These are phyloP conservation scores for Penicillium coprophilum DNA, from an alignment of 495 filamentous ascomycete genomes.

Conservation along the genomic window DNA sequence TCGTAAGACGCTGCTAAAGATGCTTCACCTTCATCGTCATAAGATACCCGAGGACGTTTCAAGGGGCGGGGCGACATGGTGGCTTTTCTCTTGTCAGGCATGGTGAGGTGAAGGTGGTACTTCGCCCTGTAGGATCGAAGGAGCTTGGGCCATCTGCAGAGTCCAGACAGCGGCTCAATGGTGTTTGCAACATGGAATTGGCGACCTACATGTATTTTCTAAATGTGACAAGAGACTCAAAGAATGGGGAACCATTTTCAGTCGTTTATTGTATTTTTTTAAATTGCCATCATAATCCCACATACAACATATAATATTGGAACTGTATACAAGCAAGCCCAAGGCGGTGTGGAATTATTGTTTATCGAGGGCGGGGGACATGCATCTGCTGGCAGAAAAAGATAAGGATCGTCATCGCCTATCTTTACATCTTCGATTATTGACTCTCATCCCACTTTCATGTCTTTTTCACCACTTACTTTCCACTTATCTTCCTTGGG, in stretches of 20 bases:
- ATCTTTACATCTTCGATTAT: background rate
- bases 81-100: conserved; percentile 41
- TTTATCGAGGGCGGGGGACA: background rate
- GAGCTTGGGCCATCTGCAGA: conserved; percentile 8
- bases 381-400: conserved; percentile 7
- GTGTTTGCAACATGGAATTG: background rate
- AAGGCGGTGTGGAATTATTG: conserved; percentile 4
- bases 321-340: background rate
- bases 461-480: background rate
- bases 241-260: too few species aligned
- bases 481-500: background rate
- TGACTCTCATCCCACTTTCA: conserved; percentile 1
- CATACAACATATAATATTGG: background rate
- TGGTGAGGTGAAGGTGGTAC: conserved; percentile 11
- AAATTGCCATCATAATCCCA: background rate
- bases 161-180: background rate
- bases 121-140: background rate
- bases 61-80: conserved; percentile 21
- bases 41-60: conserved; percentile 34
- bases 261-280: too few species aligned
- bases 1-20: conserved; percentile 27
- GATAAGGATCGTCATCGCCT: conserved; percentile 8
- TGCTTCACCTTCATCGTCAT: conserved; percentile 25
- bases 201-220: background rate
- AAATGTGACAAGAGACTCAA: too few species aligned